Base-by-base conservation (phyloP, 768 basidiomycete genomes). In the Russula sp. region DNA sequence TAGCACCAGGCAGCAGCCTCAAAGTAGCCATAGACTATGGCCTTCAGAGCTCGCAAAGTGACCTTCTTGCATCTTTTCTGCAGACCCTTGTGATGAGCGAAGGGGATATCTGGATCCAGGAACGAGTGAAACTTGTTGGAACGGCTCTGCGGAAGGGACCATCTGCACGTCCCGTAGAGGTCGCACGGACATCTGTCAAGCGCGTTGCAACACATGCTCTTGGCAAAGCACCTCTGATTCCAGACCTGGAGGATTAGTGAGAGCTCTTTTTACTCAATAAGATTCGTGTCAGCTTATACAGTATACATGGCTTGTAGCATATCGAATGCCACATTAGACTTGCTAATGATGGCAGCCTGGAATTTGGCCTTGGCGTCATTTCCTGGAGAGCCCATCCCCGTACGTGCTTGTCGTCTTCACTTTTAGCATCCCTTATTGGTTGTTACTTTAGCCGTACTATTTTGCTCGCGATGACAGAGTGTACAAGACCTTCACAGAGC, bases 11-110 rank as follows among this genome's bases (percentile, higher is more conserved):
- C 50, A 82, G 84, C 20, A 92, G 95, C 73, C 82, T 98, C 60
- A 95, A 96, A 73, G 82, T 94, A 51, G 95, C 94, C 2, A 97
- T 98, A 57, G 91, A 94, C 71, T 88, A 88, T 69, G 92, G 92
- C 22, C 80, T 96, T 48, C 83, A 89, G 66, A 86, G 84, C 70
- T 85, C 87, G 0, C 89, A 92, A 72, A 89, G 84, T 65, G 88
- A 92, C 71, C 81, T 98, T 51, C 89, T 92, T 56, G 90, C 95
- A 5, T 94, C 92, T 0, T 98, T 95, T 75, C 78, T 98, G 70
- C 95, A 98, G 76, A 93, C 93, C 18, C 78, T 97, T 40, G 85
- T 98, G 69, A 98, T 98, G 95, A 93, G 90, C 62, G 94, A 97
- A 79, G 95, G 95, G 18, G 91, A 95, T 69, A 82, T 84, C 66